These are phyloP conservation scores for Pseudocercospora crystallina DNA, from an alignment of 2,329 filamentous ascomycete species.

Conservation along the genomic window DNA sequence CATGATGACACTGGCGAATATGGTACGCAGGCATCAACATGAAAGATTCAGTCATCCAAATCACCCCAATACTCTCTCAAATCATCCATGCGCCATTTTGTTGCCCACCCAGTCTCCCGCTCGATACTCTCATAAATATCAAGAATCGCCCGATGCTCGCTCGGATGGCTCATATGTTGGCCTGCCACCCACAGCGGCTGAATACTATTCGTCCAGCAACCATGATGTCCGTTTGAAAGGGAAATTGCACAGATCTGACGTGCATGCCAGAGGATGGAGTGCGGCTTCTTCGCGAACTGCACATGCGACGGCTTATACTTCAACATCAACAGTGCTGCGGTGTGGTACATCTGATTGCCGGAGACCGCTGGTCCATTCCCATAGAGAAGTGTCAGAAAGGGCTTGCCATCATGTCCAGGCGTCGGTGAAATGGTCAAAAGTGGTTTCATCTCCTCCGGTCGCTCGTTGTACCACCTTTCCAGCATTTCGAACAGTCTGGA, in stretches of 20 bases:
- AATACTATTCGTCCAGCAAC: slow-evolving; percentile 47
- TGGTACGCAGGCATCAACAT: too few species aligned
- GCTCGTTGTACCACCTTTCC: slow-evolving; percentile 34
- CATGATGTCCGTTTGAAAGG: slow-evolving; percentile 46
- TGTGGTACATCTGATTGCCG: slow-evolving; percentile 58
- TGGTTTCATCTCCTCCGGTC: slow-evolving; percentile 35
- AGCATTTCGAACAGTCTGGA: slow-evolving; percentile 35
- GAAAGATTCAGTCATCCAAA: slow-evolving; percentile 5
- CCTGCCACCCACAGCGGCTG: slow-evolving; percentile 52
- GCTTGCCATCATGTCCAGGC: slow-evolving; percentile 13
- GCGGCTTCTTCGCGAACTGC: slow-evolving; percentile 32
- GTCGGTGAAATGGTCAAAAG: slow-evolving; percentile 34
- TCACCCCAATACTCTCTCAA: slow-evolving; percentile 55
- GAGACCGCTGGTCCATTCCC: slow-evolving; percentile 46
- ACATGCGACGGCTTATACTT: slow-evolving; percentile 47
- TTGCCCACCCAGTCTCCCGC: slow-evolving; percentile 54
- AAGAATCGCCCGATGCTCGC: slow-evolving; percentile 48
- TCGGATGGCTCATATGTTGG: slow-evolving; percentile 47
- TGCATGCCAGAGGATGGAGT: slow-evolving; percentile 50
- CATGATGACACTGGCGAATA: too few species aligned
- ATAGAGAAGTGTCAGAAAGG: slow-evolving; percentile 48
- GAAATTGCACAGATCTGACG: slow-evolving; percentile 50
- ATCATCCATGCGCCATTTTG: slow-evolving; percentile 55
- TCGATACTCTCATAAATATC: slow-evolving; percentile 52
- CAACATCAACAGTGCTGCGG: slow-evolving; percentile 54